These are phyloP conservation scores for Yarrowia sp. DNA, from an alignment of 805 yeast genomes.

Conservation along the genomic window DNA sequence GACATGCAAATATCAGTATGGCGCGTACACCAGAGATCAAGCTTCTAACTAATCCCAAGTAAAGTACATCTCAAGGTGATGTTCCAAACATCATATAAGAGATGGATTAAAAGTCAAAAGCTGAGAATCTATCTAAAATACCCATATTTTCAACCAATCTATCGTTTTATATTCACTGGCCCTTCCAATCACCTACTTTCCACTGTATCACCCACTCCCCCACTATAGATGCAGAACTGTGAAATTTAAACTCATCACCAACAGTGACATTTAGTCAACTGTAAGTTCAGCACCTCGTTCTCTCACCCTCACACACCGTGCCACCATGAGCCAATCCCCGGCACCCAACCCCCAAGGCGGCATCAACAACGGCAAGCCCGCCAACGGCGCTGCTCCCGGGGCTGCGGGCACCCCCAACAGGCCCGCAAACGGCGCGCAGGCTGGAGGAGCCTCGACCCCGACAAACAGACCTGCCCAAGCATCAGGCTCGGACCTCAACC, in stretches of 20 bases:
- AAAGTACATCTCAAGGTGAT: no score
- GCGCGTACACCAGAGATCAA: no score
- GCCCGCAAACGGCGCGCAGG: slow-evolving; percentile 30
- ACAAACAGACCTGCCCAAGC: slow-evolving; percentile 38
- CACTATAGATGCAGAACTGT: neutral
- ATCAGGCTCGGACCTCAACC: slow-evolving; percentile 73
- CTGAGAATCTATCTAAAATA: neutral
- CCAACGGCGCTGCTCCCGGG: slow-evolving; percentile 33
- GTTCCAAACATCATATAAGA: no score
- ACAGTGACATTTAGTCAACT: slow-evolving; percentile 8
- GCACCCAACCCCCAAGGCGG: slow-evolving; percentile 36
- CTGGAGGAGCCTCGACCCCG: slow-evolving; percentile 32
- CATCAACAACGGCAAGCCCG: slow-evolving; percentile 35
- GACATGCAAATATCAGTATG: no score
- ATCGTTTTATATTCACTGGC: no score
- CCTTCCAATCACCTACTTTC: neutral
- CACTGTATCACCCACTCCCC: neutral
- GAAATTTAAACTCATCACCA: slow-evolving; percentile 33
- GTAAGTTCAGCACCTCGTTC: slow-evolving; percentile 16
- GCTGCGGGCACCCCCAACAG: slow-evolving; percentile 35
- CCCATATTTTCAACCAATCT: neutral
- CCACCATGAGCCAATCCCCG: slow-evolving; percentile 38
- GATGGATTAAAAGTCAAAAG: no score
- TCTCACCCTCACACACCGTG: neutral
- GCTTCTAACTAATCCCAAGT: no score